Percentiles rank a stretch among this genome's conserved stretches.
phyloP scores from a whole-genome alignment of 345 rosid genomes.

The Aquilaria yunnanensis region DNA sequence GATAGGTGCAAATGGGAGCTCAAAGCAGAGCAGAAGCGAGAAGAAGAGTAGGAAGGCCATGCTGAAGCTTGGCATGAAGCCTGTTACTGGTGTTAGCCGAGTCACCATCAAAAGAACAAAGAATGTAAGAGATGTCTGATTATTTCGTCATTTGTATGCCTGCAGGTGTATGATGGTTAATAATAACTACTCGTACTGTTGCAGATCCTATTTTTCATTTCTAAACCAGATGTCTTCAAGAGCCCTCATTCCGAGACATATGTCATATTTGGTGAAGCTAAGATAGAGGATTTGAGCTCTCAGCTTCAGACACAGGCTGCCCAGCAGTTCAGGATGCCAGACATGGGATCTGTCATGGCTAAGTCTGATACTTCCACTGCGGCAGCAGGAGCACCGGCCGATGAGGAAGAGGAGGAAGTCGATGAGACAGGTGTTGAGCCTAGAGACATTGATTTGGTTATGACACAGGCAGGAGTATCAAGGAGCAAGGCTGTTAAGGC shows the following conservation, averaged over 20 bases:
- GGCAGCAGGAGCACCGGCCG: slow-evolving; percentile 33
- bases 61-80: slow-evolving; percentile 85
- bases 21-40: slow-evolving; percentile 86
- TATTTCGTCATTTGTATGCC: neutral
- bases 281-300: slow-evolving; percentile 89
- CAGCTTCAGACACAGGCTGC: slow-evolving; percentile 92
- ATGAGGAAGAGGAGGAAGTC: slow-evolving; percentile 74
- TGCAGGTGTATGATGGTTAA: slow-evolving; percentile 1
- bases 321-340: slow-evolving; percentile 85
- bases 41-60: slow-evolving; percentile 85
- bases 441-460: slow-evolving; percentile 75
- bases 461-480: slow-evolving; percentile 82
- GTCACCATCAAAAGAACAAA: slow-evolving; percentile 84
- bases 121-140: slow-evolving; percentile 29
- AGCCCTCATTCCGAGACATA: slow-evolving; percentile 86
- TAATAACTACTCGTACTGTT: slow-evolving; percentile 7
- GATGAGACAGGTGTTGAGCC: slow-evolving; percentile 75
- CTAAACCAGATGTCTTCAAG: slow-evolving; percentile 87
- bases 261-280: slow-evolving; percentile 83
- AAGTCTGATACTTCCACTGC: slow-evolving; percentile 50
- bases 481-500: slow-evolving; percentile 75
- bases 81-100: slow-evolving; percentile 71
- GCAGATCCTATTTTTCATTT: slow-evolving; percentile 74
- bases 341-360: slow-evolving; percentile 44
- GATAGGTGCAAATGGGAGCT: slow-evolving; percentile 60